Percentiles rank a stretch among this genome's conserved stretches.
These are phyloP conservation scores for Beauveria caledonica DNA, from an alignment of 2,329 filamentous ascomycete species.

Conservation along the genomic window DNA sequence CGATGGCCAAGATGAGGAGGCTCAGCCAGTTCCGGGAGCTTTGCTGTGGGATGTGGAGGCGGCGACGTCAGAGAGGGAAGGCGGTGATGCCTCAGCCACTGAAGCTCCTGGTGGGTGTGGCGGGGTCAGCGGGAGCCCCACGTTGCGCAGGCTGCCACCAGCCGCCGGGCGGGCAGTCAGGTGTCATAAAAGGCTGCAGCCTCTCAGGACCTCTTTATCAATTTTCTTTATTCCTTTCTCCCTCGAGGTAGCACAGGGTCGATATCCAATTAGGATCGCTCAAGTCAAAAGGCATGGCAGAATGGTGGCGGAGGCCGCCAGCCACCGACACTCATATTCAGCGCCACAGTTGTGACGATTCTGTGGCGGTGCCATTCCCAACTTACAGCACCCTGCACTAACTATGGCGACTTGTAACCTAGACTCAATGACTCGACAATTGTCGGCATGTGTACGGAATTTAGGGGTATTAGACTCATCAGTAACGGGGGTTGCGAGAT, in stretches of 20 bases:
- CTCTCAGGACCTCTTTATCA: too few relatives aligned
- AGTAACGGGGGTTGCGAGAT: neutral
- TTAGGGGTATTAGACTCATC: neutral
- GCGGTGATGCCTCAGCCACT: slow-evolving; percentile 13
- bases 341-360: neutral
- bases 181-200: neutral
- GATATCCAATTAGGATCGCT: neutral
- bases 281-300: neutral
- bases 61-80: slow-evolving; percentile 13
- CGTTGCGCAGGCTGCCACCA: neutral
- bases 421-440: neutral
- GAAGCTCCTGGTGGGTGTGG: neutral
- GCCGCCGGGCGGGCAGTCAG: neutral
- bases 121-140: neutral
- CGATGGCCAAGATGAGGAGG: slow-evolving; percentile 7
- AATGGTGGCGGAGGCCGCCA: neutral
- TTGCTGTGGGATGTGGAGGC: slow-evolving; percentile 10
- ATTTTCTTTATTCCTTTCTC: neutral
- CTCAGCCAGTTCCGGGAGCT: slow-evolving; percentile 11
- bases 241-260: neutral
- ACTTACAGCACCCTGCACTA: neutral
- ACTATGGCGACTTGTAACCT: neutral
- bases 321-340: neutral
- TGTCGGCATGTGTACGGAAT: neutral
- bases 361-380: neutral